phyloP scores from a whole-genome alignment of 208 protist genomes.

The Porcisia hertigi region DNA sequence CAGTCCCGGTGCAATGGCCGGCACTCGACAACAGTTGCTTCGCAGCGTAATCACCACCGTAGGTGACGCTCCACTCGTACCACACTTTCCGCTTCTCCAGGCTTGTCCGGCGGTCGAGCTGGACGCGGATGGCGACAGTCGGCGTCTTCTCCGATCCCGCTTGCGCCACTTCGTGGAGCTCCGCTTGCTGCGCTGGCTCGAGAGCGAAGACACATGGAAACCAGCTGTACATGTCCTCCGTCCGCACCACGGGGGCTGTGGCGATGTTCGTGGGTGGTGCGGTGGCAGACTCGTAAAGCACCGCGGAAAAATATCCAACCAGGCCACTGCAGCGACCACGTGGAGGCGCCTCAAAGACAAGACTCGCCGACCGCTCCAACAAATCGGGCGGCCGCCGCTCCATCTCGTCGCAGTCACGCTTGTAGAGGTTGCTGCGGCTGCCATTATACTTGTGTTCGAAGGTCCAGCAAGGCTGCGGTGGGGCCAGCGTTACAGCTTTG shows the following conservation, averaged over 20 bases:
- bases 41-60: slow-evolving; percentile 6
- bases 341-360: slow-evolving; percentile 44
- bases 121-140: slow-evolving; percentile 31
- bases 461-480: slow-evolving; percentile 78
- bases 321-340: slow-evolving; percentile 63
- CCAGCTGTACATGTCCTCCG: slow-evolving; percentile 84
- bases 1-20: background rate
- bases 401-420: background rate
- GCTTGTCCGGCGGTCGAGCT: slow-evolving; percentile 42
- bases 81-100: slow-evolving; percentile 45
- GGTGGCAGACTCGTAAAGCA: slow-evolving; percentile 51
- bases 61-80: slow-evolving; percentile 67
- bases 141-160: background rate
- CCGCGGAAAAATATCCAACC: slow-evolving; percentile 69
- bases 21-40: background rate
- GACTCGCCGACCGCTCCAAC: slow-evolving; percentile 36
- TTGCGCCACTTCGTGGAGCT: slow-evolving; percentile 35
- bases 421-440: background rate
- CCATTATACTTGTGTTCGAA: slow-evolving; percentile 52
- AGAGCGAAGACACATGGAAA: slow-evolving; percentile 80
- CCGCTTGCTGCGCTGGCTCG: slow-evolving; percentile 35
- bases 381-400: background rate
- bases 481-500: slow-evolving; percentile 46
- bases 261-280: slow-evolving; percentile 20
- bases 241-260: slow-evolving; percentile 36